phyloP scores from a whole-genome alignment of 2,329 filamentous ascomycete genomes.

The Hypoxylon sp. region DNA sequence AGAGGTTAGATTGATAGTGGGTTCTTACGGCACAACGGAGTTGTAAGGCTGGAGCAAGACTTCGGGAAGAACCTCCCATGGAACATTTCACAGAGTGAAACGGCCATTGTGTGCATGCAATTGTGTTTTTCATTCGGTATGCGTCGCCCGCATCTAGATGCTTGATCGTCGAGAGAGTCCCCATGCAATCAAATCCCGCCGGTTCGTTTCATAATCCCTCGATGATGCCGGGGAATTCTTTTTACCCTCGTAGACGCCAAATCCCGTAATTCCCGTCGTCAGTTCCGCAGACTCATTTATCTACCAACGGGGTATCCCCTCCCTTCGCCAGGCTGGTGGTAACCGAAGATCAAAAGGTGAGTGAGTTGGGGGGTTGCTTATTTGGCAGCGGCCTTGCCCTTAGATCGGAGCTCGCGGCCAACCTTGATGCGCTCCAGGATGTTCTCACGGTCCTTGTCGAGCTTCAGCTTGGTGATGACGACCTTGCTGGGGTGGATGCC shows the following conservation, averaged over 20 bases:
- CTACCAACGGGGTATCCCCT: conserved; percentile 33
- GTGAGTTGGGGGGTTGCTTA: conserved; percentile 32
- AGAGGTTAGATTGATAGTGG: conserved; percentile 25
- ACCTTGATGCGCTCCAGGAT: conserved; percentile 88
- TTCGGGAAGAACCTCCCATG: conserved; percentile 84
- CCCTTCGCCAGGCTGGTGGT: conserved; percentile 27
- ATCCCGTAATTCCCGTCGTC: conserved; percentile 32
- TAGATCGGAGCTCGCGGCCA: conserved; percentile 82
- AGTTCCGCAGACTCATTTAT: conserved; percentile 15
- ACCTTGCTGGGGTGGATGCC: conserved; percentile 97
- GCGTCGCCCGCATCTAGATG: conserved; percentile 55
- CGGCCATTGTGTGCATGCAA: conserved; percentile 77
- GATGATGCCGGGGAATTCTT: conserved; percentile 34
- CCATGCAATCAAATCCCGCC: conserved; percentile 42
- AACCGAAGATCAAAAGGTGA: conserved; percentile 30
- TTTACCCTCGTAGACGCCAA: conserved; percentile 39
- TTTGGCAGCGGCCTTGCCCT: conserved; percentile 77
- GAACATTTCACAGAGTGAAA: conserved; percentile 81
- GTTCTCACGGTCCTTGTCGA: conserved; percentile 93
- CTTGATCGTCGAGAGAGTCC: conserved; percentile 47
- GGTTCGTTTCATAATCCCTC: conserved; percentile 40
- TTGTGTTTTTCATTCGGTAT: conserved; percentile 60
- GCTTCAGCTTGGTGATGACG: conserved; percentile 98
- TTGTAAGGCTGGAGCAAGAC: conserved; percentile 55
- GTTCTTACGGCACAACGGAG: conserved; percentile 34